phyloP scores from a whole-genome alignment of 2,329 filamentous ascomycete species.

The Ascochyta clinopodiicola region DNA sequence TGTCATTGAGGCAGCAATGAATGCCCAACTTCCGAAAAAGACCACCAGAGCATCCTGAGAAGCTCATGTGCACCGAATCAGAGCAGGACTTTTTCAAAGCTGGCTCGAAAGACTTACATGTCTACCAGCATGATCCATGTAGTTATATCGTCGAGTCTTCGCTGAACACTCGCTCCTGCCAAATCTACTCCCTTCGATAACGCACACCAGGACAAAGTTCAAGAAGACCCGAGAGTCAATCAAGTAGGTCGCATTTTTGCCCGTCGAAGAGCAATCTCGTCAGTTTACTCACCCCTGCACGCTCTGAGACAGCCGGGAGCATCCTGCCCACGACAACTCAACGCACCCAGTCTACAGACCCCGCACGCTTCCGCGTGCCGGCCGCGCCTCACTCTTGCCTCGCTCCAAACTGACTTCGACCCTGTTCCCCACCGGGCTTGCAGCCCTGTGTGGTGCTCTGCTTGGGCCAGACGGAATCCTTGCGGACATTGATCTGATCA shows the following conservation, averaged over 20 bases:
- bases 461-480: conserved; percentile 11
- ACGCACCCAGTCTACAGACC: conserved; percentile 6
- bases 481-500: neutral
- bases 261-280: conserved; percentile 2
- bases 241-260: neutral
- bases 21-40: conserved; percentile 5
- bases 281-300: conserved; percentile 12
- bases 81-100: neutral
- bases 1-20: conserved; percentile 3
- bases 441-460: neutral
- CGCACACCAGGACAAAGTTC: neutral
- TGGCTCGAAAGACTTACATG: neutral
- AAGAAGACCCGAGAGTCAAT: neutral
- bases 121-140: conserved; percentile 15
- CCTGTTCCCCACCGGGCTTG: conserved; percentile 2
- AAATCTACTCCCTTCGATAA: neutral
- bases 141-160: neutral
- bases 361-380: conserved; percentile 7
- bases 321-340: conserved; percentile 13
- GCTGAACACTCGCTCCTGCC: neutral
- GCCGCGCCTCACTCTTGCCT: conserved; percentile 8
- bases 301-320: conserved; percentile 11
- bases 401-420: neutral
- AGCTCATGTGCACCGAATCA: neutral
- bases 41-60: neutral